Evolutionary conservation across 495 filamentous ascomycete species (phyloP).

Genomic region (Endocarpon pusillum): DNA sequence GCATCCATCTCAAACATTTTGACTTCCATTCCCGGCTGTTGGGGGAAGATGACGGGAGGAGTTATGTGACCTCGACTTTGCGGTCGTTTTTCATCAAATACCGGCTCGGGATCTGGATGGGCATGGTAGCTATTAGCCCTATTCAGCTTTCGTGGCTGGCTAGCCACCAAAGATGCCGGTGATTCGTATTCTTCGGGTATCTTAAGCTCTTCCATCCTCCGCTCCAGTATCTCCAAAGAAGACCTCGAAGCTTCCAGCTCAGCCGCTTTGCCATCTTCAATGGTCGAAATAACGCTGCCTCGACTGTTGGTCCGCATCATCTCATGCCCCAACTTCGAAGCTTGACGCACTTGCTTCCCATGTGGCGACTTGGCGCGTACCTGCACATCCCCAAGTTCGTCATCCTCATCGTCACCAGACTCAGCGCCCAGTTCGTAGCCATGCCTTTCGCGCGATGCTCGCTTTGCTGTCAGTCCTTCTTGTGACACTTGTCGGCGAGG

Average conservation of each 20-base stretch:
- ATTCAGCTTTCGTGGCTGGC: constrained; percentile 11
- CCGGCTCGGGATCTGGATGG: constrained; percentile 1
- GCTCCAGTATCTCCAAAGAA: constrained; percentile 11
- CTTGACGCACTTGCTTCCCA: constrained; percentile 27
- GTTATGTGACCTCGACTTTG: constrained; percentile 18
- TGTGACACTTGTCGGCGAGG: constrained; percentile 54
- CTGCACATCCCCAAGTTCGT: constrained; percentile 53
- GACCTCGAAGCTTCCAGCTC: constrained; percentile 16
- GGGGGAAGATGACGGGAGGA: constrained; percentile 15
- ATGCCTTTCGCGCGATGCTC: constrained; percentile 57
- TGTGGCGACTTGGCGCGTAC: constrained; percentile 42
- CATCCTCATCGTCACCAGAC: constrained; percentile 84
- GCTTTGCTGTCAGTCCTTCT: constrained; percentile 61
- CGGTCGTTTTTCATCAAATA: background rate
- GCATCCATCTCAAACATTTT: background rate
- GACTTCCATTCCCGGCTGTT: background rate
- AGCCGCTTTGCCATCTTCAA: constrained; percentile 25
- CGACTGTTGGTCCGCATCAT: constrained; percentile 94
- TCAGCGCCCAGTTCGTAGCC: constrained; percentile 58
- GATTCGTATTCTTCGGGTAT: constrained; percentile 22
- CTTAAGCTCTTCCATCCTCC: constrained; percentile 18
- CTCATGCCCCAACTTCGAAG: constrained; percentile 74
- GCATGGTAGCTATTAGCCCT: constrained; percentile 6
- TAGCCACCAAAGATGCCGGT: constrained; percentile 10
- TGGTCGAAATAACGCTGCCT: constrained; percentile 54